These are phyloP conservation scores for Solanum gandarillasii DNA, from an alignment of 257 asterid species.

Conservation along the genomic window DNA sequence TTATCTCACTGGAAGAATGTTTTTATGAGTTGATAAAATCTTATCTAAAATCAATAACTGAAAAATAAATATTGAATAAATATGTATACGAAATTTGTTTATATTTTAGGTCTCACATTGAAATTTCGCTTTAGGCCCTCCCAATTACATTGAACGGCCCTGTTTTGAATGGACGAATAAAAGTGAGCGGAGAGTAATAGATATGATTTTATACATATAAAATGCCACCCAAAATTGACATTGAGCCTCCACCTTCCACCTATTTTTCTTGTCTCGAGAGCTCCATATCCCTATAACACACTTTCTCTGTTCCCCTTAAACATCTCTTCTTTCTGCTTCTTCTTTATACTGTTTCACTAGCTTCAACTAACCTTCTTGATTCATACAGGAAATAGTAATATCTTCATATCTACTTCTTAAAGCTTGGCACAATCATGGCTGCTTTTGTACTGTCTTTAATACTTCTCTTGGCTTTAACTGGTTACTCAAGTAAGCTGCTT, in stretches of 20 bases:
- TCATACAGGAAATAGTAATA: not conserved
- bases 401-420: not conserved
- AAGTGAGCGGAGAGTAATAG: not conserved
- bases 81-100: too few species aligned
- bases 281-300: not conserved
- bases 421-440: conserved; percentile 33
- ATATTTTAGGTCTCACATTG: too few species aligned
- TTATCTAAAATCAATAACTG: too few species aligned
- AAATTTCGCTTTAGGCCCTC: too few species aligned
- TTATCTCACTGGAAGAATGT: too few species aligned
- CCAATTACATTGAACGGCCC: too few species aligned
- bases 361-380: not conserved
- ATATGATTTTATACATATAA: not conserved
- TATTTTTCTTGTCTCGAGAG: not conserved
- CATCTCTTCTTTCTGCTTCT: not conserved
- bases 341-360: not conserved
- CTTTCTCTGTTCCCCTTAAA: conserved; percentile 2
- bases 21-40: too few species aligned
- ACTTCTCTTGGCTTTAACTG: conserved; percentile 39
- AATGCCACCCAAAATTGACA: conserved; percentile 1
- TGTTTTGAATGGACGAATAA: too few species aligned
- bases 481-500: conserved; percentile 25
- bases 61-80: too few species aligned
- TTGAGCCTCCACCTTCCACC: conserved; percentile 1
- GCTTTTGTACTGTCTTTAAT: conserved; percentile 31